These are phyloP conservation scores for Geranomyces variabilis DNA, from an alignment of 192 early-diverging fungal genomes.

Conservation along the genomic window DNA sequence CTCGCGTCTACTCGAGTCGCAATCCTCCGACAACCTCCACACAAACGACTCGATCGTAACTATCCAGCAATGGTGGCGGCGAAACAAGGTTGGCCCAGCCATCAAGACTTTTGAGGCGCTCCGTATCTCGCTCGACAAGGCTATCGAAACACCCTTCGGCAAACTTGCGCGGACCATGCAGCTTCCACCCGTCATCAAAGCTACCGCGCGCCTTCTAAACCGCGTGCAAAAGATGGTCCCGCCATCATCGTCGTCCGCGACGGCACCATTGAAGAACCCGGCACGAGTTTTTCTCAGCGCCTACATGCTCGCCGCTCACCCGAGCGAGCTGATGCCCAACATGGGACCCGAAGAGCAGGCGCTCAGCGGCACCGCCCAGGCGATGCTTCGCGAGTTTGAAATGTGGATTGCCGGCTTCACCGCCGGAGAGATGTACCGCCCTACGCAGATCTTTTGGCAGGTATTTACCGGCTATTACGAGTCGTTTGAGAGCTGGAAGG, in stretches of 20 bases:
- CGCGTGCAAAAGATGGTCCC: conserved; percentile 30
- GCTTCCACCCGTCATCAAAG: conserved; percentile 44
- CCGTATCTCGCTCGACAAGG: conserved; percentile 26
- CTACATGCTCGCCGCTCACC: conserved; percentile 73
- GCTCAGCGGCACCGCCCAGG: conserved; percentile 33
- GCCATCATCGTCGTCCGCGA: background rate
- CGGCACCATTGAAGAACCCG: conserved; percentile 53
- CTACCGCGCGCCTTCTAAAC: conserved; percentile 33
- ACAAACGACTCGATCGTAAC: conserved; percentile 29
- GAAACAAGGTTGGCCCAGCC: conserved; percentile 30
- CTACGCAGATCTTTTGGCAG: conserved; percentile 46
- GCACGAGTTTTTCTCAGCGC: conserved; percentile 71
- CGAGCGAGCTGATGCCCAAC: conserved; percentile 61
- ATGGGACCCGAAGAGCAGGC: conserved; percentile 59
- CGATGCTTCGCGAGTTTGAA: conserved; percentile 47
- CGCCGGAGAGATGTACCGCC: conserved; percentile 5
- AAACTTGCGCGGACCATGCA: conserved; percentile 43
- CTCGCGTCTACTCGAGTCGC: conserved; percentile 35
- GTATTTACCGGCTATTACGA: conserved; percentile 63
- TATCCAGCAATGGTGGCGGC: conserved; percentile 46
- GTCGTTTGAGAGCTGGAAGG: conserved; percentile 75
- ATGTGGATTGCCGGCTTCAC: conserved; percentile 29
- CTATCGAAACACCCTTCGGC: conserved; percentile 40
- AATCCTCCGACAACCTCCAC: conserved; percentile 5
- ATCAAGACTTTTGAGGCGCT: conserved; percentile 23